Conservation (phyloP, 176 grass and related monocot genomes). For the Oryza brachyantha region DNA sequence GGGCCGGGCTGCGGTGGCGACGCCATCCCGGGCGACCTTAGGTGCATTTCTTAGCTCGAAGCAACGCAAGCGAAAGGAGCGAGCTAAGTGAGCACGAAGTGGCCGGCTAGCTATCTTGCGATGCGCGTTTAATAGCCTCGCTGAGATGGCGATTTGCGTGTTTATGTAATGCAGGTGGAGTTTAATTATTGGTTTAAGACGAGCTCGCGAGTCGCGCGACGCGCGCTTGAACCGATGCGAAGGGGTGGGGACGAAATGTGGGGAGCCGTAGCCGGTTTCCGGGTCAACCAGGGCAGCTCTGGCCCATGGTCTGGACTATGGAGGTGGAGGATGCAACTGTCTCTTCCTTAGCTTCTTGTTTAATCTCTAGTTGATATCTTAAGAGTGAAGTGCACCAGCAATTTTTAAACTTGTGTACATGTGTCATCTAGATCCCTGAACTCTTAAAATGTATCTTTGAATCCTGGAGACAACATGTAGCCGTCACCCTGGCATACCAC, state of each 20-base stretch:
- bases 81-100: neutral
- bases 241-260: constrained; percentile 24
- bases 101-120: neutral
- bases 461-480: no score
- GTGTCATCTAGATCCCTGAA: no score
- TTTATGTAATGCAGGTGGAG: constrained; percentile 10
- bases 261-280: constrained; percentile 14
- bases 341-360: neutral
- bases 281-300: constrained; percentile 23
- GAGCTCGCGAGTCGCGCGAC: constrained; percentile 1
- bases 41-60: neutral
- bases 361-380: neutral
- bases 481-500: no score
- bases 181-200: constrained; percentile 8
- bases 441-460: no score
- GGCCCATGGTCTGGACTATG: neutral
- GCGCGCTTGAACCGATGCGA: neutral
- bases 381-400: no score
- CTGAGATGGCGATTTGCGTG: neutral
- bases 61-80: no score
- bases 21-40: constrained; percentile 10
- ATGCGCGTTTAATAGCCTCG: constrained; percentile 14
- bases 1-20: constrained; percentile 27
- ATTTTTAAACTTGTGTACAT: no score
- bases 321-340: neutral